These are phyloP conservation scores for Hymenoscyphus salicellus DNA, from an alignment of 2,329 filamentous ascomycete genomes.

Conservation along the genomic window DNA sequence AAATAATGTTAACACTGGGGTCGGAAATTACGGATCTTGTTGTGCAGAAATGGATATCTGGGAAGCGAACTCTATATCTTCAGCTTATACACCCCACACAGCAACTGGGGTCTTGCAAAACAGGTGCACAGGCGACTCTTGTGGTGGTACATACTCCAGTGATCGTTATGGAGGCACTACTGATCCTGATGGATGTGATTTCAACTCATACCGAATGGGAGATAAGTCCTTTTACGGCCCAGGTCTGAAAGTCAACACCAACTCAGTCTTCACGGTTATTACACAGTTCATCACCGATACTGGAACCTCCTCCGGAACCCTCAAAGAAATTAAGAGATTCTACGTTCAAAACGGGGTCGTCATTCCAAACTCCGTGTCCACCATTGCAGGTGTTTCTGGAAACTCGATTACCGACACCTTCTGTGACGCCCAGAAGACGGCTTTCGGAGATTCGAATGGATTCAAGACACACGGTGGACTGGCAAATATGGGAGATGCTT, in stretches of 20 bases:
- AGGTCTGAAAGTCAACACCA: slow-evolving; percentile 51
- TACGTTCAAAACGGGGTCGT: slow-evolving; percentile 54
- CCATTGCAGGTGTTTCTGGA: slow-evolving; percentile 44
- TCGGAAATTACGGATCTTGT: slow-evolving; percentile 51
- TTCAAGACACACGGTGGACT: slow-evolving; percentile 57
- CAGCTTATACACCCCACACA: slow-evolving; percentile 55
- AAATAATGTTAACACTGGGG: slow-evolving; percentile 51
- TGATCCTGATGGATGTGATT: slow-evolving; percentile 61
- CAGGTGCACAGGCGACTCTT: slow-evolving; percentile 40
- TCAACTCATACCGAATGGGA: slow-evolving; percentile 59
- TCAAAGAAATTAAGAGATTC: slow-evolving; percentile 52
- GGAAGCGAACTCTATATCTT: slow-evolving; percentile 59
- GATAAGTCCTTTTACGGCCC: slow-evolving; percentile 54
- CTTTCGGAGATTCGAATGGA: slow-evolving; percentile 50
- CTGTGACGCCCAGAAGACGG: slow-evolving; percentile 53
- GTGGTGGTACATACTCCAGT: slow-evolving; percentile 41
- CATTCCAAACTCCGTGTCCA: slow-evolving; percentile 47
- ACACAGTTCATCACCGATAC: slow-evolving; percentile 56
- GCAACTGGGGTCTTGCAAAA: slow-evolving; percentile 23
- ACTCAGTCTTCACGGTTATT: slow-evolving; percentile 52
- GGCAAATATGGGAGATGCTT: slow-evolving; percentile 50
- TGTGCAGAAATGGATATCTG: slow-evolving; percentile 67
- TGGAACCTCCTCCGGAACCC: slow-evolving; percentile 46
- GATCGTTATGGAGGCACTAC: slow-evolving; percentile 53
- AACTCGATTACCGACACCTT: slow-evolving; percentile 54